Evolutionary conservation across 2,329 filamentous ascomycete genomes (phyloP).

Genomic region (Allantophomopsis lycopodina): DNA sequence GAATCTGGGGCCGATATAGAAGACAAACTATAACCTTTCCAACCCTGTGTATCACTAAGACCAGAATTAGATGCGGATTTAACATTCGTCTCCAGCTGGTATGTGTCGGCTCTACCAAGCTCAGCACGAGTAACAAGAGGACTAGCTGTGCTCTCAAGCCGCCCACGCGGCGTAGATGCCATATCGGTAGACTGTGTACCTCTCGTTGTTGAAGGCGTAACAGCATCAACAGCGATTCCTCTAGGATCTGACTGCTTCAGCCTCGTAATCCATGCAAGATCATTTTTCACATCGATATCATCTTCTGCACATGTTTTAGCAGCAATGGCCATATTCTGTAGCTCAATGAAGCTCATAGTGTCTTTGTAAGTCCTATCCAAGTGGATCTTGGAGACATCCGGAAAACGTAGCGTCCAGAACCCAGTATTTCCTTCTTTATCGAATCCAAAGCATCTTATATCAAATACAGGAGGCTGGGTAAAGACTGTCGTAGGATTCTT

Average conservation of each 20-base stretch:
- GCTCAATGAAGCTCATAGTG: conserved; percentile 51
- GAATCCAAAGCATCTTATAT: conserved; percentile 69
- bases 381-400: conserved; percentile 64
- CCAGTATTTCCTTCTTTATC: conserved; percentile 55
- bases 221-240: conserved; percentile 25
- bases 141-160: not conserved
- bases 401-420: conserved; percentile 67
- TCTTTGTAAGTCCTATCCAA: conserved; percentile 60
- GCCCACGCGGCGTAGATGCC: not conserved
- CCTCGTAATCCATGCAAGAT: conserved; percentile 43
- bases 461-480: conserved; percentile 59
- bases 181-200: not conserved
- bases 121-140: no score
- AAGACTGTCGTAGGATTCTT: conserved; percentile 42
- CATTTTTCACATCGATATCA: conserved; percentile 44
- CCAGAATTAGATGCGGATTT: not conserved
- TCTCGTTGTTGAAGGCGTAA: not conserved
- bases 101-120: not conserved
- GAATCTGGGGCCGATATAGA: no score
- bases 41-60: not conserved
- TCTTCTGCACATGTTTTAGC: conserved; percentile 28
- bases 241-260: conserved; percentile 41
- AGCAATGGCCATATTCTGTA: conserved; percentile 51
- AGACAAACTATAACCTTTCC: not conserved
- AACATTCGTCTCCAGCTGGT: not conserved